Evolutionary conservation across 2,329 filamentous ascomycete genomes (phyloP).

Genomic region (Thermothelomyces thermophilus): DNA sequence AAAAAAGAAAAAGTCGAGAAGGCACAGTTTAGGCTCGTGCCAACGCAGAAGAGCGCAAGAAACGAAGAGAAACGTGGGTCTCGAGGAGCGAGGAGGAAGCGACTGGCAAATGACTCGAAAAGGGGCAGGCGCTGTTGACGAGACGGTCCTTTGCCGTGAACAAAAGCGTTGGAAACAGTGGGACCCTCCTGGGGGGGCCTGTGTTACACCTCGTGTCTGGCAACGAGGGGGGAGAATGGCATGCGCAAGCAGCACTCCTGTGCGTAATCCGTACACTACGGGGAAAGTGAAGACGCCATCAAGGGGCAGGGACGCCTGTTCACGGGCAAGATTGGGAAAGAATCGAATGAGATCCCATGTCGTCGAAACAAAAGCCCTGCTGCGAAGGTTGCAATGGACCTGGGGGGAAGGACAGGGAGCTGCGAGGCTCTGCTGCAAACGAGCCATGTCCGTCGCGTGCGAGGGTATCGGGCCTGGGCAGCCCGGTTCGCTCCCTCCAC

Average conservation of each 20-base stretch:
- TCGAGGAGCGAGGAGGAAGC: slow-evolving; percentile 4
- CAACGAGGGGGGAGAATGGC: background rate
- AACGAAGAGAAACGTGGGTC: background rate
- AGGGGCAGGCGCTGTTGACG: slow-evolving; percentile 5
- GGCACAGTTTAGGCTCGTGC: background rate
- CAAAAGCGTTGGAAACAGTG: slow-evolving; percentile 9
- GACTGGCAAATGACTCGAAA: slow-evolving; percentile 18
- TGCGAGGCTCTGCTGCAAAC: no score
- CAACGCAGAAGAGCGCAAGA: background rate
- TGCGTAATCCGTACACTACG: slow-evolving; percentile 7
- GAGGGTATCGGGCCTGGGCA: background rate
- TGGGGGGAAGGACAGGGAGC: background rate
- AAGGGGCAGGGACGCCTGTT: slow-evolving; percentile 1
- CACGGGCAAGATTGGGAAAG: background rate
- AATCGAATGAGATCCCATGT: slow-evolving; percentile 16
- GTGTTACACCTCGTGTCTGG: slow-evolving; percentile 1
- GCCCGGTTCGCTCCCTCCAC: background rate
- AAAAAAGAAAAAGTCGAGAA: slow-evolving; percentile 7
- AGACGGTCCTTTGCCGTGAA: background rate
- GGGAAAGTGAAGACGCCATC: slow-evolving; percentile 13
- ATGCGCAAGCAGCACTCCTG: background rate
- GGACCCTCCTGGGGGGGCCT: slow-evolving; percentile 10
- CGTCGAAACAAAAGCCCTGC: slow-evolving; percentile 14
- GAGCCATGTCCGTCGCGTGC: no score
- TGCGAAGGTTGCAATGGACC: background rate